Conservation (phyloP, 2,329 filamentous ascomycete genomes). For the Fusarium brevicatenulatum region DNA sequence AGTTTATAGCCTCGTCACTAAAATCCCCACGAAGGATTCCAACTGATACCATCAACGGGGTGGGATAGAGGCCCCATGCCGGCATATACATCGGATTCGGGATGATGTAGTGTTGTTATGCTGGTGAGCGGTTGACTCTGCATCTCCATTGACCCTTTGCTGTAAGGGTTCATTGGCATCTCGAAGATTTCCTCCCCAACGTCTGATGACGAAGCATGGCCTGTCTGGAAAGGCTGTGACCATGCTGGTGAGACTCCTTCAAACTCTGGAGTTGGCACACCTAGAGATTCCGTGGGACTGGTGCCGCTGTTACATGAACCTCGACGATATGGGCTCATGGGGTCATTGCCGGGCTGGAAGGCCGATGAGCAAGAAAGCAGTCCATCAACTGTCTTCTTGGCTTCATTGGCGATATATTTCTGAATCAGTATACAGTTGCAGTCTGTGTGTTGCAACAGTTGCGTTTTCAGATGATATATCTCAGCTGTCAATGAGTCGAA, state of each 20-base stretch:
- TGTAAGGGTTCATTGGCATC: slow-evolving; percentile 32
- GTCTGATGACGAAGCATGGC: slow-evolving; percentile 32
- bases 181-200: slow-evolving; percentile 39
- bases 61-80: slow-evolving; percentile 22
- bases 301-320: slow-evolving; percentile 40
- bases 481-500: slow-evolving; percentile 44
- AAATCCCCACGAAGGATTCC: slow-evolving; percentile 38
- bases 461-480: slow-evolving; percentile 46
- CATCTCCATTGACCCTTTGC: slow-evolving; percentile 25
- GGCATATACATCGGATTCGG: slow-evolving; percentile 25
- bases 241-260: slow-evolving; percentile 35
- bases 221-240: slow-evolving; percentile 37
- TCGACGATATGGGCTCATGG: slow-evolving; percentile 31
- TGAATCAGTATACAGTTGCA: slow-evolving; percentile 48
- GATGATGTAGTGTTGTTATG: slow-evolving; percentile 6
- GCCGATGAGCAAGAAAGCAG: slow-evolving; percentile 28
- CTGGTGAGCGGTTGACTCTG: slow-evolving; percentile 16
- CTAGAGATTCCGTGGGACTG: slow-evolving; percentile 41
- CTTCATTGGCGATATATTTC: slow-evolving; percentile 47
- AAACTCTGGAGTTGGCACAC: slow-evolving; percentile 36
- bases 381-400: slow-evolving; percentile 44
- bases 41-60: slow-evolving; percentile 18
- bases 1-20: slow-evolving; percentile 4
- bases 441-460: slow-evolving; percentile 46
- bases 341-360: slow-evolving; percentile 23